Evolutionary conservation across 2,329 filamentous ascomycete genomes (phyloP).

Genomic region (Aspergillus arachidicola): DNA sequence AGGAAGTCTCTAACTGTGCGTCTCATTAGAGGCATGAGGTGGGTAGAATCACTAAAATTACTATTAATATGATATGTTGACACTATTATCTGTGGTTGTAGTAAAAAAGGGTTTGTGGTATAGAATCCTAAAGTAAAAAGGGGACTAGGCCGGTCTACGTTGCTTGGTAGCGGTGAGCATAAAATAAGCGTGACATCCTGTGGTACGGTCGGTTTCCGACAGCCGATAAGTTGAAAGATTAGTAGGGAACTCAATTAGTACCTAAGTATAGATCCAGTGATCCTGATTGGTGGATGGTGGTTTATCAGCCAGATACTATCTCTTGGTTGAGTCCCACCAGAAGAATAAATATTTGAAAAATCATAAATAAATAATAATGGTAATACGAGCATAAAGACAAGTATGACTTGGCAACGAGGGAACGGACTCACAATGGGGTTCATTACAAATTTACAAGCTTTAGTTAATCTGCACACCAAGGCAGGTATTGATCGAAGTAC

Average conservation of each 20-base stretch:
- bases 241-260: background rate
- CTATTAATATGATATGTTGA: no score
- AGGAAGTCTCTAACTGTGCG: background rate
- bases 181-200: background rate
- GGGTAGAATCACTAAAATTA: no score
- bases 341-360: background rate
- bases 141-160: no score
- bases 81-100: no score
- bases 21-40: no score
- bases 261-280: background rate
- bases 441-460: background rate
- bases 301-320: background rate
- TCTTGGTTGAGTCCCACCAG: background rate
- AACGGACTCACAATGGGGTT: background rate
- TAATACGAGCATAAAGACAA: no score
- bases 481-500: background rate
- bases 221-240: background rate
- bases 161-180: no score
- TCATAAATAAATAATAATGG: background rate
- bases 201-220: background rate
- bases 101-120: no score
- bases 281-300: background rate
- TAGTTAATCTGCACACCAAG: background rate
- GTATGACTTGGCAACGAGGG: background rate
- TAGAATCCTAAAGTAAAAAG: no score